Evolutionary conservation across 2,329 filamentous ascomycete species (phyloP).

Genomic region (Penicillium sp.): DNA sequence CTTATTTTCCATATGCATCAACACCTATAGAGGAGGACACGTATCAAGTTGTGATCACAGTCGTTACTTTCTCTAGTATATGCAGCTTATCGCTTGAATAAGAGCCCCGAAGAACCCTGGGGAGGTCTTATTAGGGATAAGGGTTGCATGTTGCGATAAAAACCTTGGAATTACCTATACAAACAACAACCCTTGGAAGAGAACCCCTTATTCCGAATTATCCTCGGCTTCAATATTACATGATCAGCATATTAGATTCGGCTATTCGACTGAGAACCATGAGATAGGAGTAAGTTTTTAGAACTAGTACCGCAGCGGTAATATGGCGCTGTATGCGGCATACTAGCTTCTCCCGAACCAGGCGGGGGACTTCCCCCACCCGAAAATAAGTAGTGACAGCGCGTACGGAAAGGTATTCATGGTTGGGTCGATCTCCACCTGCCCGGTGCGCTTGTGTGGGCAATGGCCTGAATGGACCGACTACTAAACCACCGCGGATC

Average conservation of each 20-base stretch:
- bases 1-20: neutral
- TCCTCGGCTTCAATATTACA: neutral
- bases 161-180: neutral
- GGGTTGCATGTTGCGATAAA: neutral
- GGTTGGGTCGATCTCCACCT: neutral
- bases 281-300: neutral
- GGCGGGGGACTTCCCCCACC: neutral
- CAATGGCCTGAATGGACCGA: slow-evolving; percentile 4
- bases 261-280: neutral
- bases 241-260: neutral
- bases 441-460: neutral
- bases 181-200: too few species aligned
- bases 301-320: neutral
- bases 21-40: neutral
- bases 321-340: neutral
- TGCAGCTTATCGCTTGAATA: neutral
- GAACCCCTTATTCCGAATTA: too few species aligned
- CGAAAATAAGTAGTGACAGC: neutral
- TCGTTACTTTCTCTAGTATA: neutral
- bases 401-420: neutral
- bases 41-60: neutral
- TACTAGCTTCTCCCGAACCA: neutral
- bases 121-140: neutral
- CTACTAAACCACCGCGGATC: slow-evolving; percentile 13
- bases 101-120: neutral